Evolutionary conservation across 371 early-diverging fungal species (phyloP), one percentile per base, ranked within the genome.

Genomic region (Circinella minor): DNA sequence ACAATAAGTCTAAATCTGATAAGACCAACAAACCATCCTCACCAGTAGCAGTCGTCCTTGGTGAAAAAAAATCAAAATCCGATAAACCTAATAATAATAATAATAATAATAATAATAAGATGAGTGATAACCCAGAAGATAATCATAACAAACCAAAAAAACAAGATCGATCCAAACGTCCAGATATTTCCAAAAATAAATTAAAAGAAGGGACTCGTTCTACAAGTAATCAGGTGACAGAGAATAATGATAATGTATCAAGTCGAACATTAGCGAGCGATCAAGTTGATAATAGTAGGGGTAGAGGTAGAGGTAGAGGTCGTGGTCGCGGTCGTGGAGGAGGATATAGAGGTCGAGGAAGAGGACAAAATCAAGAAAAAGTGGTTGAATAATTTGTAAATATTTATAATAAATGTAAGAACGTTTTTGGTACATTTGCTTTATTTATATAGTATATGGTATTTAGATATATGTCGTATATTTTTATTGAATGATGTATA

Each of bases 281-380:
- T 27, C 20, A 57, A 18, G 57, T 5, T 54, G 54, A 54, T n/a
- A 18, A n/a, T 15, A 54, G 54, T 54, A 3, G 43, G 6, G 43
- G 43, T 43, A 43, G 43, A 9, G 43, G 43, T 51, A 8, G 51
- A 43, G 43, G 43, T 43, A 11, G 43, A 43, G 6, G 6, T 0
- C 43, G 43, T 1, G 43, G 43, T 43, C 43, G 43, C 3, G 43
- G 43, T 9, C 54, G 54, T 27, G 57, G 57, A 27, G 57, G 57
- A 27, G 57, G 57, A 7, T n/a, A 10, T 57, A 34, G 57, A 34
- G 57, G 34, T 57, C 34, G 57, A 57, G 57, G 57, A 57, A 57
- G 57, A 57, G 57, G 57, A 27, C 57, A 57, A 57, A 18, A 7
- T n/a, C 57, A 57, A 57, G 57, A 27, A 34, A 34, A 18, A 27